phyloP scores from a whole-genome alignment of 2,329 filamentous ascomycete species.

The Pseudogymnoascus sp. region DNA sequence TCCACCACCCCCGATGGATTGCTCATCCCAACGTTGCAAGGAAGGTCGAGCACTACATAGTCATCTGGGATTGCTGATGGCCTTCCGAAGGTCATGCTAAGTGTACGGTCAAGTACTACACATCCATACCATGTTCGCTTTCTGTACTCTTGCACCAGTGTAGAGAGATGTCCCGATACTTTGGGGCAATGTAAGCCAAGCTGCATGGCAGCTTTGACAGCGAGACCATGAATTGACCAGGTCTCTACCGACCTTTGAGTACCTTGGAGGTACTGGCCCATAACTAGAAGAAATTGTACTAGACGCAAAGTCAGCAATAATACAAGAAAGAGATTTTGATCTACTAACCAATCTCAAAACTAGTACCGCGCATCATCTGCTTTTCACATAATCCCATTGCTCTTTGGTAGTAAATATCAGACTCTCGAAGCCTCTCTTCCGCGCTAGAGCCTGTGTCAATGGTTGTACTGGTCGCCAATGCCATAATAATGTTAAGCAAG shows the following conservation, averaged over 20 bases:
- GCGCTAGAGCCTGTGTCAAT: slow-evolving; percentile 25
- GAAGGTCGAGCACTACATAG: slow-evolving; percentile 34
- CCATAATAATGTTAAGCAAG: slow-evolving; percentile 42
- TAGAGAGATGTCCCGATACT: slow-evolving; percentile 29
- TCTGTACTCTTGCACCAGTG: slow-evolving; percentile 38
- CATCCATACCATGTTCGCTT: slow-evolving; percentile 44
- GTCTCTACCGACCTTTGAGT: slow-evolving; percentile 45
- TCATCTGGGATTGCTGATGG: slow-evolving; percentile 38
- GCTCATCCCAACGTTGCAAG: slow-evolving; percentile 16
- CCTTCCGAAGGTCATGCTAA: slow-evolving; percentile 45
- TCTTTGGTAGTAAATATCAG: slow-evolving; percentile 38
- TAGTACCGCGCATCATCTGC: slow-evolving; percentile 34
- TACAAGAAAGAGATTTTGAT: neutral
- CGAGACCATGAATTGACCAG: slow-evolving; percentile 46
- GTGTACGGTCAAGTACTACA: slow-evolving; percentile 38
- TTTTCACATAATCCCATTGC: slow-evolving; percentile 36
- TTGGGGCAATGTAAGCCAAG: slow-evolving; percentile 42
- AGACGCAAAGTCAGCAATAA: neutral
- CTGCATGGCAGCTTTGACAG: slow-evolving; percentile 42
- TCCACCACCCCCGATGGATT: neutral
- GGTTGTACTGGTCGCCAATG: slow-evolving; percentile 36
- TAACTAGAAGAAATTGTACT: slow-evolving; percentile 43
- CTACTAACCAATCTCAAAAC: slow-evolving; percentile 35
- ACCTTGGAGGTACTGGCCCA: slow-evolving; percentile 45
- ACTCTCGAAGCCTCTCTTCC: slow-evolving; percentile 31